Evolutionary conservation across 192 early-diverging fungal genomes (phyloP).

Genomic region (Phlyctochytrium planicorne): DNA sequence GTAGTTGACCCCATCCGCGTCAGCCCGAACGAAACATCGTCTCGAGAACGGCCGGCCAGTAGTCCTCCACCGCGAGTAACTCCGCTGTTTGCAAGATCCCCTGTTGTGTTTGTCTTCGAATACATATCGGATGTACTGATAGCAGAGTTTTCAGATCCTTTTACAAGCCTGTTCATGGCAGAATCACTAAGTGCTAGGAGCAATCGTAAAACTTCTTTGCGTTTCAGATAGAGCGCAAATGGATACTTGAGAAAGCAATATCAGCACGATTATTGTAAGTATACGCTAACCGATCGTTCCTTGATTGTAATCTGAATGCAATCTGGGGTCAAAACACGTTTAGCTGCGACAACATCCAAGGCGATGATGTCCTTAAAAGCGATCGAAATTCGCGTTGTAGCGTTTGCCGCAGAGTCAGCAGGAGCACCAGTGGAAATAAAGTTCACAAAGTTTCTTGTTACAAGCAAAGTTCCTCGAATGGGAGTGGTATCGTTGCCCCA

Average conservation of each 20-base stretch:
- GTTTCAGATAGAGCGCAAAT: slow-evolving; percentile 49
- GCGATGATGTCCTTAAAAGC: slow-evolving; percentile 38
- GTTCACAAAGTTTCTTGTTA: slow-evolving; percentile 43
- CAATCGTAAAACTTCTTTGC: slow-evolving; percentile 51
- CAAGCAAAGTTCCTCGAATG: slow-evolving; percentile 39
- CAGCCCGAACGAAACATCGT: slow-evolving; percentile 26
- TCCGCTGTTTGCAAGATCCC: slow-evolving; percentile 49
- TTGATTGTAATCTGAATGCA: slow-evolving; percentile 41
- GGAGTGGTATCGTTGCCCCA: slow-evolving; percentile 33
- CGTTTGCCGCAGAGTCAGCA: background rate
- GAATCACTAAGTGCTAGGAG: slow-evolving; percentile 44
- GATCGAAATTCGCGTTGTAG: slow-evolving; percentile 13
- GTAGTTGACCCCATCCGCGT: background rate
- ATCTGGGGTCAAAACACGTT: slow-evolving; percentile 45
- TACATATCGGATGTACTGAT: slow-evolving; percentile 55
- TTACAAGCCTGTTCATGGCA: slow-evolving; percentile 57
- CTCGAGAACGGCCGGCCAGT: slow-evolving; percentile 39
- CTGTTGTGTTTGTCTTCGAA: slow-evolving; percentile 51
- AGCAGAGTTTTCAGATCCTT: slow-evolving; percentile 54
- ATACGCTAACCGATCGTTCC: slow-evolving; percentile 27
- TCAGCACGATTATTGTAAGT: slow-evolving; percentile 11
- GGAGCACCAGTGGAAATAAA: slow-evolving; percentile 23
- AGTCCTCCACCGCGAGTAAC: slow-evolving; percentile 41
- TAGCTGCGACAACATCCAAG: slow-evolving; percentile 43
- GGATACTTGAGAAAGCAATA: slow-evolving; percentile 28